These are phyloP conservation scores for Cyphellophora attinorum DNA, from an alignment of 2,329 filamentous ascomycete genomes.

Conservation along the genomic window DNA sequence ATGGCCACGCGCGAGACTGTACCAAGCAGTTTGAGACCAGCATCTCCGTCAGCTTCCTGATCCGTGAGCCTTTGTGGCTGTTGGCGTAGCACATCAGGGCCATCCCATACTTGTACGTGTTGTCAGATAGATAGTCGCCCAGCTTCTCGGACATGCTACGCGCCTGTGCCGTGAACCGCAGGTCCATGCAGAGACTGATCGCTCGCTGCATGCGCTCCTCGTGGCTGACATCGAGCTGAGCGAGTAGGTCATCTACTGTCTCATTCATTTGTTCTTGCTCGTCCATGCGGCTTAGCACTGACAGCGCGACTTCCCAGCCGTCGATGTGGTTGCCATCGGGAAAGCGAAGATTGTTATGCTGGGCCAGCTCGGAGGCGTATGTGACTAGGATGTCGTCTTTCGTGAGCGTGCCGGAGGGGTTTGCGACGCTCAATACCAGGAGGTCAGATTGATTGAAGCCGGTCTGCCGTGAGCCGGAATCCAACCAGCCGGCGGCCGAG, in stretches of 20 bases:
- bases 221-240: constrained; percentile 62
- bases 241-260: constrained; percentile 64
- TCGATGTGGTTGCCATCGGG: constrained; percentile 39
- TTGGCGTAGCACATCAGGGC: constrained; percentile 86
- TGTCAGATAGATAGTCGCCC: constrained; percentile 64
- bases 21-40: constrained; percentile 81
- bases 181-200: constrained; percentile 64
- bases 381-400: constrained; percentile 70
- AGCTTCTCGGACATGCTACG: constrained; percentile 78
- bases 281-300: constrained; percentile 73
- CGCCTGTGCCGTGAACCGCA: constrained; percentile 70
- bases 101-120: constrained; percentile 70
- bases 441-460: constrained; percentile 50
- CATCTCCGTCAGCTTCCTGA: constrained; percentile 76
- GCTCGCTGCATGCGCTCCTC: constrained; percentile 69
- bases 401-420: constrained; percentile 53
- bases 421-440: constrained; percentile 65
- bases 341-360: too few relatives aligned
- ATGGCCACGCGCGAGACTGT: constrained; percentile 72
- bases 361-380: constrained; percentile 47
- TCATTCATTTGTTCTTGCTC: constrained; percentile 61
- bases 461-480: constrained; percentile 34
- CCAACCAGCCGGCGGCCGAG: constrained; percentile 74
- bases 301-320: constrained; percentile 84
- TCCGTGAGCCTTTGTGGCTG: constrained; percentile 66